Conservation (phyloP, 768 basidiomycete genomes). For the Boletus rubescentipes region DNA sequence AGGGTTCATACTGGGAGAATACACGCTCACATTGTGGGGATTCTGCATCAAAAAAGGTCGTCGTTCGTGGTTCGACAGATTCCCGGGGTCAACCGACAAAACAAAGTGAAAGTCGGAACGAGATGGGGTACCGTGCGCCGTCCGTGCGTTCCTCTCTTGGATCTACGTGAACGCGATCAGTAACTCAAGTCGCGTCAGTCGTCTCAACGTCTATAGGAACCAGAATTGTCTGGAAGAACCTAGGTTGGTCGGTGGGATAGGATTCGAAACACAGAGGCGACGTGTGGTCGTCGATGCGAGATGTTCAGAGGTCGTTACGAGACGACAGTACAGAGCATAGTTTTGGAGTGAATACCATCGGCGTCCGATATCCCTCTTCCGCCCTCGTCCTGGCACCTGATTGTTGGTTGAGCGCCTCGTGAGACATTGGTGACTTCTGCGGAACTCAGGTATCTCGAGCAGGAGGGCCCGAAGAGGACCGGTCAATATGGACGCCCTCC, state of each 20-base stretch:
- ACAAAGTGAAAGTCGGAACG: background rate
- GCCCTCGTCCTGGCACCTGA: background rate
- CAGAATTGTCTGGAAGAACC: slow-evolving; percentile 17
- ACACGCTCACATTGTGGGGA: background rate
- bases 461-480: background rate
- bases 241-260: slow-evolving; percentile 55
- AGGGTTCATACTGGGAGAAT: too few relatives aligned
- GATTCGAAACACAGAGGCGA: background rate
- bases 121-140: background rate
- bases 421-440: background rate
- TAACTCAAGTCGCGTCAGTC: too few relatives aligned
- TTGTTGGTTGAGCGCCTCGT: background rate
- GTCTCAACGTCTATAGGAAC: background rate
- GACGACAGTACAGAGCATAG: too few relatives aligned
- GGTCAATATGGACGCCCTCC: background rate
- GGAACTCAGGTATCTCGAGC: too few relatives aligned
- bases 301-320: background rate
- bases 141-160: background rate
- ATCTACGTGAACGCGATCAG: too few relatives aligned
- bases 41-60: background rate
- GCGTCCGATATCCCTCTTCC: background rate
- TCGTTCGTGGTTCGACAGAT: too few relatives aligned
- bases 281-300: background rate
- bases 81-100: background rate
- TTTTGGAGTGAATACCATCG: too few relatives aligned